Base-by-base conservation (phyloP, 768 basidiomycete species). In the Mycena capillaripes region DNA sequence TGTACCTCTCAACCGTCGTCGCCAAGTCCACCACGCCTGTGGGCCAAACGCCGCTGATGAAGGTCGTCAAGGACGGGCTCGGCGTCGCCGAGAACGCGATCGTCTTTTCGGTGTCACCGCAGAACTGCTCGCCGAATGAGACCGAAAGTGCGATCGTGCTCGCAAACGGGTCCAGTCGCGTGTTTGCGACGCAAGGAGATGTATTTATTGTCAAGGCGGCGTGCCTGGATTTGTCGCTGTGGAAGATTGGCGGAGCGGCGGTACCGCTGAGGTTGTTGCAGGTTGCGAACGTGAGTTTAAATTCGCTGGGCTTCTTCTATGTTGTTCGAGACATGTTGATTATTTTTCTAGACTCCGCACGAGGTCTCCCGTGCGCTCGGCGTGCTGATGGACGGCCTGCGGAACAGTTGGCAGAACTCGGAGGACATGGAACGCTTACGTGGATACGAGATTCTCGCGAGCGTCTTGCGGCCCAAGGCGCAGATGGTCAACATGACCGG, bases 401-500 rank as follows among this genome's bases (percentile, higher is more conserved):
- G 90, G 73, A 92, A 93, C 75, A 94, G 90, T 76, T 98, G 97
- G 97, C 90, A 95, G 76, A 96, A 95, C 77, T 97, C 95, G 40
- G 97, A 97, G 78, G 97, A 98, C 75, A 96, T 97, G 92, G 97
- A 97, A 78, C 86, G 92, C 38, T 82, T 96, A 64, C 90, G 96
- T 64, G 97, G 96, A 12, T 98, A 97, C 76, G 97, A 97, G 63
- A 91, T 96, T 42, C 86, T 98, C 4, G 90, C 91, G 0, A 90
- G 89, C 36, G 91, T 94, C 27, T 84, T 98, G 19, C 85, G 92
- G 30, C 83, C 84, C 38, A 97, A 97, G 82, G 87, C 89, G 48
- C 86, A 87, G 23, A 79, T 96, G 66, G 90, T 98, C 79, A 95
- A 95, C 76, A 86, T 93, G 81, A 91, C 93, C 0, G 87, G 91